A percentile compares a stretch with the other conserved stretches of the same genome.
Evolutionary conservation across 306 rosid species (phyloP).

Genomic region (Cucurbita argyrosperma): DNA sequence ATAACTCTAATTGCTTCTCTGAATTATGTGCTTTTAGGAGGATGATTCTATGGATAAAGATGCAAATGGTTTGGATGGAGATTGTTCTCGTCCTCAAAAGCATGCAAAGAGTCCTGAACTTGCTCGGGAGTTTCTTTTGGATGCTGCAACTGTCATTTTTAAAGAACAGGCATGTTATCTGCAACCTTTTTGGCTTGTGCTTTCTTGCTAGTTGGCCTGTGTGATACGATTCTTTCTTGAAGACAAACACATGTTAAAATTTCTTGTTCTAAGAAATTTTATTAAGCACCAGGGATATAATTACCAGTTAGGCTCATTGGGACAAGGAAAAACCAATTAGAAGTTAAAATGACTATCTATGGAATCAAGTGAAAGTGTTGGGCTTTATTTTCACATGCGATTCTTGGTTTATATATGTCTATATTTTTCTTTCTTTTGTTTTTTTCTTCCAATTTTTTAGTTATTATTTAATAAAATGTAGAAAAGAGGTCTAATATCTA

Average conservation of each 20-base stretch:
- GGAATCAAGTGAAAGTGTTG: not conserved
- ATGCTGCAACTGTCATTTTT: conserved; percentile 95
- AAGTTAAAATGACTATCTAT: not conserved
- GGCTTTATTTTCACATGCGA: not conserved
- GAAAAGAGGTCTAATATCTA: not conserved
- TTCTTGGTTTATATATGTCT: not conserved
- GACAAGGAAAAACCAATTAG: not conserved
- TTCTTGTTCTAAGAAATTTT: not conserved
- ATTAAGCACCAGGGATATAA: not conserved
- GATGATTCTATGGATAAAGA: conserved; percentile 92
- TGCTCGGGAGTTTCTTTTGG: conserved; percentile 92
- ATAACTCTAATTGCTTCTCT: conserved; percentile 11
- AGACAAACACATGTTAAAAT: not conserved
- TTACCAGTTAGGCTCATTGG: not conserved
- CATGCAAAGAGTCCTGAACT: conserved; percentile 99
- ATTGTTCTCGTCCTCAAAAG: conserved; percentile 96
- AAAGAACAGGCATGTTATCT: conserved; percentile 70
- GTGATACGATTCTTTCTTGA: not conserved
- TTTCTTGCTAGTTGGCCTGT: not conserved
- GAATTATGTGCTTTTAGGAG: conserved; percentile 34
- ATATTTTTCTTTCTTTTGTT: not conserved
- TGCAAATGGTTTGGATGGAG: conserved; percentile 90
- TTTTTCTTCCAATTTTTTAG: not conserved
- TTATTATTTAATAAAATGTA: not conserved
- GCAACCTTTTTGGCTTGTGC: not conserved